Conservation (phyloP, 2,329 filamentous ascomycete genomes). For the Penicillium sp. region DNA sequence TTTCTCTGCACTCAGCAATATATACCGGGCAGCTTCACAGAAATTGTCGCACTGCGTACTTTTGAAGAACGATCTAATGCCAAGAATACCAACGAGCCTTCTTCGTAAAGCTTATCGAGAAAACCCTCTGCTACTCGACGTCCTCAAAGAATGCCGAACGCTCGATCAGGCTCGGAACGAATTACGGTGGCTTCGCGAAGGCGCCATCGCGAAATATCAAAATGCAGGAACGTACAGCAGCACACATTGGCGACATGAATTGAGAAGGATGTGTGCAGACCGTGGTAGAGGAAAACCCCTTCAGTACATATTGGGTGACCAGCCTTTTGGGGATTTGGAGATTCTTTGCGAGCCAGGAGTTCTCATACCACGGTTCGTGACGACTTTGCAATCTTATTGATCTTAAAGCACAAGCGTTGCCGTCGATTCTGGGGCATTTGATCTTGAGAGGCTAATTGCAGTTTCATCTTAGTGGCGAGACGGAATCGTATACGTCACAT, state of each 20-base stretch:
- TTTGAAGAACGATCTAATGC: constrained; percentile 29
- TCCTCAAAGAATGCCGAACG: constrained; percentile 44
- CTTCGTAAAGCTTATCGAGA: constrained; percentile 33
- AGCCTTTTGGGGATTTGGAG: constrained; percentile 81
- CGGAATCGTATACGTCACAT: constrained; percentile 63
- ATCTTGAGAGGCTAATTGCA: not conserved
- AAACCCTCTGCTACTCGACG: constrained; percentile 35
- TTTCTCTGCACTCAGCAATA: not conserved
- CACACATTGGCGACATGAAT: constrained; percentile 25
- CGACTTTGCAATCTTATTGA: not conserved
- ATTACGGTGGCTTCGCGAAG: constrained; percentile 44
- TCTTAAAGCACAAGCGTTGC: not conserved
- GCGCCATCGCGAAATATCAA: constrained; percentile 23
- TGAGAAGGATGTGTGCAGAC: constrained; percentile 36
- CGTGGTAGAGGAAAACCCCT: constrained; percentile 67
- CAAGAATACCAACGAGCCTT: constrained; percentile 36
- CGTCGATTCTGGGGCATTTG: not conserved
- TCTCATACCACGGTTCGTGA: constrained; percentile 68
- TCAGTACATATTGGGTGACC: constrained; percentile 83
- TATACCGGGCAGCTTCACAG: not conserved
- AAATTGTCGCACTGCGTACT: not conserved
- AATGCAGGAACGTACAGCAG: not conserved
- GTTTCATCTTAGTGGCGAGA: constrained; percentile 54
- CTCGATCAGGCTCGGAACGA: constrained; percentile 43
- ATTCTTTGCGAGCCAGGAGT: constrained; percentile 73